A percentile compares a stretch with the other conserved stretches of the same genome.
phyloP scores from a whole-genome alignment of 305 asterid genomes.

The Solanum hybrid region DNA sequence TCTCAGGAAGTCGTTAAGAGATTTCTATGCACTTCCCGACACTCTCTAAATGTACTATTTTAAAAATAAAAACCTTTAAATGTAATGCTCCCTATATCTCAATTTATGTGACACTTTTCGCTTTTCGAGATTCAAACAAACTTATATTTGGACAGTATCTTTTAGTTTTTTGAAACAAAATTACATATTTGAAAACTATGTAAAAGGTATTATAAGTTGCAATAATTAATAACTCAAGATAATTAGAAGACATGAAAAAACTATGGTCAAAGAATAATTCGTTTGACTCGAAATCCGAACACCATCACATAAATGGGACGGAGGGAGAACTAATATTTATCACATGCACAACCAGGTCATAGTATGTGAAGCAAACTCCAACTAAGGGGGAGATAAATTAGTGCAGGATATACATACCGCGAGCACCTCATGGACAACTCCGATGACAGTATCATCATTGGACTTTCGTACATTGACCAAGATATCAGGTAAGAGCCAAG shows the following conservation, averaged over 20 bases:
- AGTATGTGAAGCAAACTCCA: neutral
- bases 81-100: neutral
- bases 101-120: neutral
- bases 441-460: constrained; percentile 56
- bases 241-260: neutral
- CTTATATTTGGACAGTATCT: neutral
- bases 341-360: neutral
- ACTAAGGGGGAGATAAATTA: neutral
- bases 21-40: neutral
- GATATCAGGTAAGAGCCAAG: constrained; percentile 78
- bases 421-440: constrained; percentile 74
- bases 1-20: neutral
- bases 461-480: constrained; percentile 69
- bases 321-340: neutral
- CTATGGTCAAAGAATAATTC: neutral
- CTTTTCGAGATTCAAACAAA: neutral
- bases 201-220: neutral
- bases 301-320: neutral
- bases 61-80: neutral
- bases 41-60: neutral
- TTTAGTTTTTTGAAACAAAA: neutral
- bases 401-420: constrained; percentile 39
- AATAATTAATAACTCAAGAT: neutral
- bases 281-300: neutral
- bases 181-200: neutral